Conservation (phyloP, 2,329 filamentous ascomycete species). For the Paradendryphiella salina region DNA sequence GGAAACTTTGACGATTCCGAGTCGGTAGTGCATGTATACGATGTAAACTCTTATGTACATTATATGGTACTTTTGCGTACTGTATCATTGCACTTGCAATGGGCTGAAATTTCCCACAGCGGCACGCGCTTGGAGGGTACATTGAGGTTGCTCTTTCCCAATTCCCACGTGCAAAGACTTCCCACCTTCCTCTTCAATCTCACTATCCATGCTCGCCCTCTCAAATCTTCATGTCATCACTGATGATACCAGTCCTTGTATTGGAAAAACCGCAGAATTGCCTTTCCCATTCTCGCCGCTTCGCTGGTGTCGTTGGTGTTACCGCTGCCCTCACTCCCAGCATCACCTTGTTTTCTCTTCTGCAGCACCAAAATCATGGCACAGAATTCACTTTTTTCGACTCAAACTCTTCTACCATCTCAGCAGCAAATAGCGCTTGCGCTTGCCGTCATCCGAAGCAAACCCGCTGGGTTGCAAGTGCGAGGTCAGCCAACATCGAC, state of each 20-base stretch:
- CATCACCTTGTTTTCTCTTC: background rate
- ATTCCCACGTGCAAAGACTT: background rate
- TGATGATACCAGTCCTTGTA: no score
- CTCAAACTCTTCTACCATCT: constrained; percentile 20
- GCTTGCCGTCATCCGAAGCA: constrained; percentile 45
- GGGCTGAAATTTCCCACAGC: background rate
- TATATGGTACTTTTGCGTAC: constrained; percentile 2
- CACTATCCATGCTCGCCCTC: no score
- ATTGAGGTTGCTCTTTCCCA: constrained; percentile 8
- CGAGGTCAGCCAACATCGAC: constrained; percentile 26
- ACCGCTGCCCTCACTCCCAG: background rate
- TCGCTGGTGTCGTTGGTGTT: background rate
- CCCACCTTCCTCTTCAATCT: background rate
- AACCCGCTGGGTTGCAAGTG: constrained; percentile 41
- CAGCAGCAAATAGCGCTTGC: constrained; percentile 40
- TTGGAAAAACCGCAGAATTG: background rate
- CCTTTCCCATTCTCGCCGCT: background rate
- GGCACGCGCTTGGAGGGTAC: background rate
- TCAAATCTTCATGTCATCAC: no score
- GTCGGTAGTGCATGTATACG: constrained; percentile 11
- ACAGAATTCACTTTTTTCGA: background rate
- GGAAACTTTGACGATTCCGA: background rate
- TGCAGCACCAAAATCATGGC: constrained; percentile 7
- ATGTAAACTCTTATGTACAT: constrained; percentile 12
- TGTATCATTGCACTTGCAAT: background rate